Base-by-base conservation (phyloP, 345 rosid species). In the Cardiospermum halicacabum region DNA sequence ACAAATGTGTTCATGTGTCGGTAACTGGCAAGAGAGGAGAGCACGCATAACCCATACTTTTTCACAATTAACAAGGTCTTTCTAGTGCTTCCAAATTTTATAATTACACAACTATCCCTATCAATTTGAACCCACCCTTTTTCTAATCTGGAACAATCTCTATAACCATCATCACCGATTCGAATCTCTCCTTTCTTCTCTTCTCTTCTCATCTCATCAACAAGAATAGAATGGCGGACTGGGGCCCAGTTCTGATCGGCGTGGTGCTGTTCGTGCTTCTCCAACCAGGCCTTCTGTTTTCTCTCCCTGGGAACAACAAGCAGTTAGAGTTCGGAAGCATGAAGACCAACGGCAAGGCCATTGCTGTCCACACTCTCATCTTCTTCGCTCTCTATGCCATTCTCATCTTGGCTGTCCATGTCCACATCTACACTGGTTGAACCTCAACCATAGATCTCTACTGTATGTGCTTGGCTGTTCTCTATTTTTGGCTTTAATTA, bases 291-390 rank as follows among this genome's bases (percentile, higher is more conserved):
- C 90, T 94, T 40, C 73, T 94, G 56, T 89, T 85, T 68, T 85
- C 84, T 64, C 51, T 94, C 1, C 97, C 96, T 0, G 97, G 96
- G 32, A 72, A 84, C 78, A 70, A 56, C 82, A 77, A 74, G 47
- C 78, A 34, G 28, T 22, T 91, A 51, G 89, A 89, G 57, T 84
- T 89, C 30, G 93, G 96, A 15, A 84, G 85, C 79, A 53, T 91
- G 87, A 91, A 89, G 85, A 94, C 99, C 34, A 91, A 89, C 71
- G 99, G 99, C 18, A 94, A 85, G 75, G 84, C 96, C n/a, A 76
- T 91, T 40, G 84, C 89, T 19, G 67, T 89, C 18, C 99, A 94
- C 80, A 75, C 96, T 37, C 81, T 91, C 70, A 69, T 94, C 77
- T 94, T 91, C 85, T 91, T 94, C 76, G 68, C 85, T 47, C 68